Evolutionary conservation across 768 basidiomycete species (phyloP), one percentile per base, ranked within the genome.

Genomic region (Boletus pseudopeckii): DNA sequence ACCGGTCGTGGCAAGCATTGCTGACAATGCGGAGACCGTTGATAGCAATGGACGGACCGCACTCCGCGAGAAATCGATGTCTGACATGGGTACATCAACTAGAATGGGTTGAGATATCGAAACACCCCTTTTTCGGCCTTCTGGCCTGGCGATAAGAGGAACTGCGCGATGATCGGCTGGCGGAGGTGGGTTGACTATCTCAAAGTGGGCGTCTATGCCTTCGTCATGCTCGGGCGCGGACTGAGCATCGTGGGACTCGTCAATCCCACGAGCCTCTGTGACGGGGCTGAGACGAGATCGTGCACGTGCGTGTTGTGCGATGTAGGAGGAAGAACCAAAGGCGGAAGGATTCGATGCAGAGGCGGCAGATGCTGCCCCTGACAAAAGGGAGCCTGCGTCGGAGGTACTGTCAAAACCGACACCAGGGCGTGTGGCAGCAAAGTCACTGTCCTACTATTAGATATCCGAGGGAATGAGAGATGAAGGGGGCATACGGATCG

Each of bases 1-100:
- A 37, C 80, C 74, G 8, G 78, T 78, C 2, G 87, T 80, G 2
- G 86, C 87, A 24, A 98, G 78, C 75, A 91, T 83, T 1, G 85
- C 74, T 0, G 89, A 84, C 17, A 97, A 73, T 24, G 84, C 80
- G 1, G 92, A 94, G 62, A 75, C 77, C 10, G 67, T 74, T 0
- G 79, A 71, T 28, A 69, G 73, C 9, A 68, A 47, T 0, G 80
- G 75, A 0, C 61, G 57, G 6, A 90, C 75, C 40, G 74, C 76
- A 61, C 72, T 78, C 7, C 84, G 80, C 7, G 75, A 56, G 62
- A 92, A 90, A 32, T 75, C 67, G 34, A 76, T 68, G 45, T 63
- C 65, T 42, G 62, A 52, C 0, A 52, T 7, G 8, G 67, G 56
- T 1, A 53, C 37, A 37, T 60, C 57, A 20, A 32, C 30, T 11